Base-by-base conservation (phyloP, 2,329 filamentous ascomycete genomes). In the Beauveria medogensis region DNA sequence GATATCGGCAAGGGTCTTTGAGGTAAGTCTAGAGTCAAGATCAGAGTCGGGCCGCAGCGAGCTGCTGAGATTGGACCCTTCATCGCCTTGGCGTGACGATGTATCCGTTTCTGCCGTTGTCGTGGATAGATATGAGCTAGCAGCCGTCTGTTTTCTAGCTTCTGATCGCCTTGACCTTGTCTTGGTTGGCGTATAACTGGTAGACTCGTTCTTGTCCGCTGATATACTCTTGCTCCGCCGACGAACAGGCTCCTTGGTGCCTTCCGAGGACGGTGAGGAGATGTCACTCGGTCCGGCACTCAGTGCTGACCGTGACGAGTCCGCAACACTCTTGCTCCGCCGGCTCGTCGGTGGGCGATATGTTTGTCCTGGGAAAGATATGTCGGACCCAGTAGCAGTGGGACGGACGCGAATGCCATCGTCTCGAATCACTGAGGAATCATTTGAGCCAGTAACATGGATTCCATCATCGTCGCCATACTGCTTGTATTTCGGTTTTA, bases 1-100 rank as follows among this genome's bases (percentile, higher is more conserved):
- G 16, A 75, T 82, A 43, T 87, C 83, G 18, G 82, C 82, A 40
- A 86, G 68, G 2, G 82, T 81, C 64, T 83, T 83, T 40, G 76
- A 77, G 4, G 78, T 66, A 10, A 75, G 63, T 52, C 71, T 74
- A 2, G 74, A 74, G 3, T 69, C 71, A 4, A 74, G 50, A 18
- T 75, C 73, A 4, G 71, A 75, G 4, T 63, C 64, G 6, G 67
- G 67, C 1, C 69, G 62, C 18, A 69, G 64, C 14, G 66, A 66
- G 20, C 64, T 63, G 51, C 68, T 68, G 4, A 70, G 47, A 22
- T 63, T 63, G 3, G 71, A 70, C 4, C 64, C 66, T 7, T 73
- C 70, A 20, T 73, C 71, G 22, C 67, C 68, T 14, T 68, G 64
- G 59, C 66, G 69, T 5, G 72, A 69, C 18, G 66, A 64, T 8